Evolutionary conservation across 2,329 filamentous ascomycete genomes (phyloP).

Genomic region (Teratosphaeria destructans): DNA sequence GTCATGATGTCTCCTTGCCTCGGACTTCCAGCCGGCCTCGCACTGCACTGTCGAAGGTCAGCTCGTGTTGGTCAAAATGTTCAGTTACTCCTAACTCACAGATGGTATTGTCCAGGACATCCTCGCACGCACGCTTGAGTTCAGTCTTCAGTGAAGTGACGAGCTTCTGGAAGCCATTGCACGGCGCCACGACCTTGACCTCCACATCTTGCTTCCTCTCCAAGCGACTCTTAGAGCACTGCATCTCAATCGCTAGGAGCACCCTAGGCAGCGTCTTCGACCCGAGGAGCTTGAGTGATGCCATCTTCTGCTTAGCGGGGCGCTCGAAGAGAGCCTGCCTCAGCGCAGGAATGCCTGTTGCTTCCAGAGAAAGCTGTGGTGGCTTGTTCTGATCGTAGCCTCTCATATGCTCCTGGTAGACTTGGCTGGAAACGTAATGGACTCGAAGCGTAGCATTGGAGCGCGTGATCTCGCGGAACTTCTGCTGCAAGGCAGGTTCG

Average conservation of each 20-base stretch:
- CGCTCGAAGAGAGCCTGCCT: conserved; percentile 7
- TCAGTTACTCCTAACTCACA: not conserved
- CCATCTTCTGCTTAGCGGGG: conserved; percentile 1
- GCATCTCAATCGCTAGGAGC: not conserved
- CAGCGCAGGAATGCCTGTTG: conserved; percentile 12
- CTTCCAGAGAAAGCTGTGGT: conserved; percentile 7
- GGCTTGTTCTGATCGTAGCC: conserved; percentile 3
- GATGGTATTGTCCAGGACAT: not conserved
- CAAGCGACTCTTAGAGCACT: not conserved
- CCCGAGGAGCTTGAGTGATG: not conserved
- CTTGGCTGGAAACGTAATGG: conserved; percentile 9
- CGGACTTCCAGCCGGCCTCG: not conserved
- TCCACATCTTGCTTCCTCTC: not conserved
- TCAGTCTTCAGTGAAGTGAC: not conserved
- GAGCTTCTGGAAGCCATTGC: not conserved
- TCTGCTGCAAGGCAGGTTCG: not conserved
- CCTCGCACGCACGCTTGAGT: not conserved
- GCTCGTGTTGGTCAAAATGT: not conserved
- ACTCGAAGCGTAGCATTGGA: conserved; percentile 3
- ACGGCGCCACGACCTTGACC: not conserved
- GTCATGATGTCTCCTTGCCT: not conserved
- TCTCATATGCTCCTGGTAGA: conserved; percentile 12
- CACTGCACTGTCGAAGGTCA: not conserved
- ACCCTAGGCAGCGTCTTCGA: not conserved
- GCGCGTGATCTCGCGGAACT: not conserved